These are phyloP conservation scores for Candida buenavistaensis DNA, from an alignment of 1,139 yeast species.

Conservation along the genomic window DNA sequence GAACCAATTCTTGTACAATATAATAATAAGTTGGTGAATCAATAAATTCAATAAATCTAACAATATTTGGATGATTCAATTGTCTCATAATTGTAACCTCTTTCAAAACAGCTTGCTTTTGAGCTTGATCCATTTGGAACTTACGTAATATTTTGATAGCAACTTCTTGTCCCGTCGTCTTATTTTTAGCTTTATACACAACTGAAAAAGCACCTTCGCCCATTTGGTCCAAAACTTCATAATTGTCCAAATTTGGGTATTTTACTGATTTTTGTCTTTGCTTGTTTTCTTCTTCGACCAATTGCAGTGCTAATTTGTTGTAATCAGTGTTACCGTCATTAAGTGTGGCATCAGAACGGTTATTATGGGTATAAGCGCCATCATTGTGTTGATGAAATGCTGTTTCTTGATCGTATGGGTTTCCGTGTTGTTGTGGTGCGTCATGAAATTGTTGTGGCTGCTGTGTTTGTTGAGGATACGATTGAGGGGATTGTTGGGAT, in stretches of 20 bases:
- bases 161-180: constrained; percentile 51
- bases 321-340: constrained; percentile 23
- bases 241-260: constrained; percentile 49
- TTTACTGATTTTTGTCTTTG: constrained; percentile 34
- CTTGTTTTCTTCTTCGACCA: constrained; percentile 62
- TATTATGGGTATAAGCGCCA: constrained; percentile 12
- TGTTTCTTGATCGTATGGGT: constrained; percentile 5
- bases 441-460: constrained; percentile 13
- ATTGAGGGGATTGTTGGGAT: constrained; percentile 2
- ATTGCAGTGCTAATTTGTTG: constrained; percentile 55
- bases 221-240: constrained; percentile 60
- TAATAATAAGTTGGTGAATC: constrained; percentile 51
- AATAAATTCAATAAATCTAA: constrained; percentile 48
- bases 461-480: constrained; percentile 8
- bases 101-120: constrained; percentile 53
- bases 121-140: constrained; percentile 54
- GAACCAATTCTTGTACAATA: constrained; percentile 52
- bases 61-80: constrained; percentile 50
- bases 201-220: constrained; percentile 96
- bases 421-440: background rate
- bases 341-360: constrained; percentile 10
- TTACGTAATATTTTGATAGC: constrained; percentile 65
- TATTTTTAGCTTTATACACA: constrained; percentile 69
- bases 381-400: constrained; percentile 4
- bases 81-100: constrained; percentile 62